Base-by-base conservation (phyloP, 2,329 filamentous ascomycete genomes). In the Colletotrichum godetiae region DNA sequence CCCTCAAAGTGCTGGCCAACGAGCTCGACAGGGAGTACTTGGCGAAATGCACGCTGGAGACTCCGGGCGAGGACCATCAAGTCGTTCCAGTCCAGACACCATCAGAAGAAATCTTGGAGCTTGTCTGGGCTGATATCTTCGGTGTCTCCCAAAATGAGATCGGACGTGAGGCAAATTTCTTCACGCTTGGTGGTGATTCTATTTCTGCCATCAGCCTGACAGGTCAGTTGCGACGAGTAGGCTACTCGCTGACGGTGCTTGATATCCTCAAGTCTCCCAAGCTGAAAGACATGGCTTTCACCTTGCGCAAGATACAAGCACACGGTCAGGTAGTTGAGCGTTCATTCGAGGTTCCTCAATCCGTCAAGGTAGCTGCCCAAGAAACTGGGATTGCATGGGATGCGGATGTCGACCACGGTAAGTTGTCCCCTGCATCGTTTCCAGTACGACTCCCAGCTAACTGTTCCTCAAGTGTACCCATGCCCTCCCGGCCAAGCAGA, bases 201-300 rank as follows among this genome's bases (percentile, higher is more conserved):
- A 78, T 85, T 5, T 67, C 77, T 5, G 82, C 82, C 3, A 87
- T 86, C 77, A 86, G 84, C 57, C 77, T 90, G 1, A 86, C 88
- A 0, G 83, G 86, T 56, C 80, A 75, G 22, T 63, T 75, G 57
- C 80, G 79, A 58, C 68, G 71, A 35, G 31, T 61, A 10, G 76
- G 75, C 12, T 78, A 77, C 52, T 58, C 62, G 4, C 72, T 81
- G 15, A 71, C 76, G 13, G 78, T 81, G 22, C 63, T 68, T 29
- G 70, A 76, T 46, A 76, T 79, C 22, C 74, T 80, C 29, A 75
- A 75, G 35, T 55, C 73, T 15, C 77, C 76, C 46, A 74, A 68
- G 15, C 70, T 79, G 3, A 60, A 65, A 4, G 74, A 42, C 6
- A 68, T 68, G 49, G 37, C 58, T 1, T 12, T 22, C 27, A 10